phyloP scores from a whole-genome alignment of 176 grass and related monocot genomes.

The Aegilops sharonensis region DNA sequence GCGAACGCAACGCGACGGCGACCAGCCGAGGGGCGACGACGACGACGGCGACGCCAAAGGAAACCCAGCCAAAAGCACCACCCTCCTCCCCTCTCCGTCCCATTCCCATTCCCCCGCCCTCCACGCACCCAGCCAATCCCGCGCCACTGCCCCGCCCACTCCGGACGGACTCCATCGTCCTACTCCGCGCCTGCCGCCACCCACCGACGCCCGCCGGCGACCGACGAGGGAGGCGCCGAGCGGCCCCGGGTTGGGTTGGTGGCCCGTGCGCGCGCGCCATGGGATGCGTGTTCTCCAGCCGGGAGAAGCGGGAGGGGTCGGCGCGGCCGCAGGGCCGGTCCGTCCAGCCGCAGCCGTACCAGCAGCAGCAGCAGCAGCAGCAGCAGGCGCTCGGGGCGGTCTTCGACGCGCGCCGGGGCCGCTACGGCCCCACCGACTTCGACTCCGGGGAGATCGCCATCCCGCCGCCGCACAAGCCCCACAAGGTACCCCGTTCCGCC shows the following conservation, averaged over 20 bases:
- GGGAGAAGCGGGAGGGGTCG: background rate
- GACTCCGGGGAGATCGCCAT: constrained; percentile 73
- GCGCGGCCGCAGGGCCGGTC: background rate
- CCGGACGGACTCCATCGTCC: background rate
- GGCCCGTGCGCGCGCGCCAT: constrained; percentile 15
- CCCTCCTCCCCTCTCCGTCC: background rate
- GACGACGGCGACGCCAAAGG: background rate
- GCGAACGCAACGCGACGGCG: constrained; percentile 31
- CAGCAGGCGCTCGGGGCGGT: background rate
- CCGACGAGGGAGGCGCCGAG: background rate
- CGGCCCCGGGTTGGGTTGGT: background rate
- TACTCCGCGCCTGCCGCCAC: background rate
- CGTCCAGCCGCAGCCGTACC: background rate
- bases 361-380: background rate
- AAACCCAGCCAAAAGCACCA: background rate
- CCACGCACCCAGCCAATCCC: background rate
- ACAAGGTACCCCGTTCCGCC: constrained; percentile 40
- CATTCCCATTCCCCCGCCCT: background rate
- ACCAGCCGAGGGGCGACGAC: background rate
- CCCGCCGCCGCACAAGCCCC: constrained; percentile 44
- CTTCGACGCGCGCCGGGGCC: constrained; percentile 29
- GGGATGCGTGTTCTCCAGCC: constrained; percentile 64
- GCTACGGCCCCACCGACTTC: constrained; percentile 32
- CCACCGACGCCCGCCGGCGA: background rate
- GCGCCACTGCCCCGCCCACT: background rate